These are phyloP conservation scores for Trichosporon coremiiforme DNA, from an alignment of 1,284 basidiomycete genomes.

Conservation along the genomic window DNA sequence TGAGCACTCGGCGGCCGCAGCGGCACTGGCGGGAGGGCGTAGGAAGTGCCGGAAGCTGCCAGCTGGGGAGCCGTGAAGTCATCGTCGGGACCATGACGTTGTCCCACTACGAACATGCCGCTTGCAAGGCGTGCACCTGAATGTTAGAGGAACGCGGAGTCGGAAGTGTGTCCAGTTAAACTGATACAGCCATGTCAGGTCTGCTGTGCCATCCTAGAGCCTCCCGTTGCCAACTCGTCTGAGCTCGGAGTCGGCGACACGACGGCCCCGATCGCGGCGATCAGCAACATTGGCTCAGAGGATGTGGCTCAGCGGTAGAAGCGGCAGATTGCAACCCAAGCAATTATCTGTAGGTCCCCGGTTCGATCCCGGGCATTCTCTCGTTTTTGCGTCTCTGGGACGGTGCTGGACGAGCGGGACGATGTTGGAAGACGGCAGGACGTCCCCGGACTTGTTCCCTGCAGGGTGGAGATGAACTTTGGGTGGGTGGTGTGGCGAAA, in stretches of 20 bases:
- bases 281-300: background rate
- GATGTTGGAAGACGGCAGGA: background rate
- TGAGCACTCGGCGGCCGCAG: background rate
- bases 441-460: background rate
- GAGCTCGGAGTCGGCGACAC: background rate
- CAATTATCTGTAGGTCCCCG: constrained; percentile 11
- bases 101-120: too few species aligned
- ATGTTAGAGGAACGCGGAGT: too few species aligned
- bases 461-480: too few species aligned
- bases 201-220: too few species aligned
- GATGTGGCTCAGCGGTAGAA: constrained; percentile 14
- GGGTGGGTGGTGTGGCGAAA: background rate
- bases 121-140: too few species aligned
- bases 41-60: background rate
- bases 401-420: background rate
- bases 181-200: too few species aligned
- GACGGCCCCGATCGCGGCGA: background rate
- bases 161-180: too few species aligned
- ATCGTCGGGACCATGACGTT: too few species aligned
- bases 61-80: too few species aligned
- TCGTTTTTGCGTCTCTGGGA: background rate
- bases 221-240: background rate
- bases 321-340: constrained; percentile 6
- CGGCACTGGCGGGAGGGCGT: too few species aligned
- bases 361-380: constrained; percentile 14